A percentile compares a stretch with the other conserved stretches of the same genome.
phyloP scores from a whole-genome alignment of 495 filamentous ascomycete genomes.

The Aspergillus cavernicola region DNA sequence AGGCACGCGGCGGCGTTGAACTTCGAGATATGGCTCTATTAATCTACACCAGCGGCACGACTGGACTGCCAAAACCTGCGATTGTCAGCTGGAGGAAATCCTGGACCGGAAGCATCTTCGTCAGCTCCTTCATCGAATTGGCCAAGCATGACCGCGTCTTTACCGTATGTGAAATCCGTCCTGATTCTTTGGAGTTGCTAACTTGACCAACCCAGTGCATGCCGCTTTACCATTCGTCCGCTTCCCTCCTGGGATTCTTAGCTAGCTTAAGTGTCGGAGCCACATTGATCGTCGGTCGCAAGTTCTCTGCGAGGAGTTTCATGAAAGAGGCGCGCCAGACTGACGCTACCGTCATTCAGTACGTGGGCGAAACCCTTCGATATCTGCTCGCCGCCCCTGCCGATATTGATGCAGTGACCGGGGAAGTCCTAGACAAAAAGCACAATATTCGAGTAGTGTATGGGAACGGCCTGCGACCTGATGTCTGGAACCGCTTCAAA shows the following conservation, averaged over 20 bases:
- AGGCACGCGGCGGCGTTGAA: constrained; percentile 47
- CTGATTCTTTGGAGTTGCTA: not conserved
- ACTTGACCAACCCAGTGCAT: constrained; percentile 56
- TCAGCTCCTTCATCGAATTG: constrained; percentile 54
- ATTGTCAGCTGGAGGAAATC: constrained; percentile 77
- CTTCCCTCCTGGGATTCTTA: constrained; percentile 64
- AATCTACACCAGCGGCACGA: constrained; percentile 87
- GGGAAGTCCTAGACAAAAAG: constrained; percentile 70
- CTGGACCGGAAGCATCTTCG: constrained; percentile 49
- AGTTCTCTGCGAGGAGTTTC: constrained; percentile 79
- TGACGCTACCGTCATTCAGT: constrained; percentile 81
- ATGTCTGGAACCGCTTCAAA: constrained; percentile 87
- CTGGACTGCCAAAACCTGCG: constrained; percentile 87
- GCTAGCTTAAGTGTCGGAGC: constrained; percentile 55
- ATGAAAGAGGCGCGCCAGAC: constrained; percentile 73
- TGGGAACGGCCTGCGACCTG: constrained; percentile 88
- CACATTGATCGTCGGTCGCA: constrained; percentile 69
- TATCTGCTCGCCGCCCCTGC: constrained; percentile 78
- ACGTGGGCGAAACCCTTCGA: constrained; percentile 91
- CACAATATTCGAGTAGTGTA: constrained; percentile 78
- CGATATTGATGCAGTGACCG: constrained; percentile 56
- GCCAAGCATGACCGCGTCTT: constrained; percentile 67
- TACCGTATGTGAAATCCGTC: constrained; percentile 52
- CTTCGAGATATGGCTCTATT: constrained; percentile 63
- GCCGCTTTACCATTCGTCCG: constrained; percentile 92